Evolutionary conservation across 2,329 filamentous ascomycete genomes (phyloP).

Genomic region (Thielaviopsis euricoi): DNA sequence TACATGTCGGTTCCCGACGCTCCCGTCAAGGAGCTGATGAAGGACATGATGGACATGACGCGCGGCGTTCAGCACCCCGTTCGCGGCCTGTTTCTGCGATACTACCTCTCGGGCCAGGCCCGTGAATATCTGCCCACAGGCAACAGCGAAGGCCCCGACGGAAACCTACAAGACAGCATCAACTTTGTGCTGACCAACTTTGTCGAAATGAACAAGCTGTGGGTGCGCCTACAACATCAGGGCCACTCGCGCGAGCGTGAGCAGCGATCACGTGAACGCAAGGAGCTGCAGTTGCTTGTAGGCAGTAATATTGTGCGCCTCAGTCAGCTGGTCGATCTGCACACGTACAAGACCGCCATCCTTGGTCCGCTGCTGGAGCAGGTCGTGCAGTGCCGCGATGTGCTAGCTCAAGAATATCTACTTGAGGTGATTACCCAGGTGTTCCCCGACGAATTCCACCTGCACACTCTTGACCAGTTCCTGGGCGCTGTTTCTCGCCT

Average conservation of each 20-base stretch:
- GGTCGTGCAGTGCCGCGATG: slow-evolving; percentile 93
- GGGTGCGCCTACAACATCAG: slow-evolving; percentile 94
- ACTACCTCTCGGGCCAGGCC: slow-evolving; percentile 91
- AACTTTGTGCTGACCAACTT: slow-evolving; percentile 98
- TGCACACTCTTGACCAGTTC: slow-evolving; percentile 91
- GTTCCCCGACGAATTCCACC: slow-evolving; percentile 95
- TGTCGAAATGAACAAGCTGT: slow-evolving; percentile 99
- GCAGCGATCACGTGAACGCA: slow-evolving; percentile 80
- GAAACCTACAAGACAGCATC: slow-evolving; percentile 92
- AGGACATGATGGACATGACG: slow-evolving; percentile 99
- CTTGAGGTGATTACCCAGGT: slow-evolving; percentile 97
- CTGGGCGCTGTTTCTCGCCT: slow-evolving; percentile 81
- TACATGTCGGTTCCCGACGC: slow-evolving; percentile 99
- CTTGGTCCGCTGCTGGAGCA: slow-evolving; percentile 82
- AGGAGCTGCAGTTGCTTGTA: slow-evolving; percentile 87
- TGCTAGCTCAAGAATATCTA: slow-evolving; percentile 91
- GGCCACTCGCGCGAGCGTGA: slow-evolving; percentile 91
- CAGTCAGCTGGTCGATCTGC: slow-evolving; percentile 88
- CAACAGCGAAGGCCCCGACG: slow-evolving; percentile 77
- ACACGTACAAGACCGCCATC: slow-evolving; percentile 84
- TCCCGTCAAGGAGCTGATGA: slow-evolving; percentile 99
- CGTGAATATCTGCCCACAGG: slow-evolving; percentile 73
- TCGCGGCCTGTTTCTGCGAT: slow-evolving; percentile 83
- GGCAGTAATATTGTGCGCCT: slow-evolving; percentile 91
- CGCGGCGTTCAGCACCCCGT: slow-evolving; percentile 93